phyloP scores from a whole-genome alignment of 106 monocot genomes.

The Platanthera zijinensis region DNA sequence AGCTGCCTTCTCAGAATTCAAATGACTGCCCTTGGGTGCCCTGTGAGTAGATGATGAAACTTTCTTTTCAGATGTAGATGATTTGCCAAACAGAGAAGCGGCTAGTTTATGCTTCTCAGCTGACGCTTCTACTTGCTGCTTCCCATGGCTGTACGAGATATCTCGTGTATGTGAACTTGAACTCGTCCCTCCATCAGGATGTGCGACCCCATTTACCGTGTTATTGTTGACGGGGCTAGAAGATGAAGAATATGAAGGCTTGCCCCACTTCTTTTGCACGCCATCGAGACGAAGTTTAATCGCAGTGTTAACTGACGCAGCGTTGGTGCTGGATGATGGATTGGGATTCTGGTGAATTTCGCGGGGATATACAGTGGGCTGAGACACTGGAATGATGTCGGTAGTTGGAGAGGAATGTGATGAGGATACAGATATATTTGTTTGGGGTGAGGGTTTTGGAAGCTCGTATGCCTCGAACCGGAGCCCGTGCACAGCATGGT shows the following conservation, averaged over 20 bases:
- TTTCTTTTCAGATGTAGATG: conserved; percentile 58
- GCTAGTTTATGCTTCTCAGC: conserved; percentile 91
- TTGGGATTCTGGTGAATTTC: conserved; percentile 26
- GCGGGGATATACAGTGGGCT: conserved; percentile 25
- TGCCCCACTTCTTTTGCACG: conserved; percentile 94
- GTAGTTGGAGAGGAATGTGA: conserved; percentile 19
- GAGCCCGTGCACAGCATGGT: conserved; percentile 48
- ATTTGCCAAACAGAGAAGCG: conserved; percentile 79
- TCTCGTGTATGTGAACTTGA: conserved; percentile 27
- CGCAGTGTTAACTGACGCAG: conserved; percentile 26
- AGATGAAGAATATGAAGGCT: conserved; percentile 62
- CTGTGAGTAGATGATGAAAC: conserved; percentile 24
- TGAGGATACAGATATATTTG: conserved; percentile 14
- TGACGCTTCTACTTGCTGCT: conserved; percentile 51
- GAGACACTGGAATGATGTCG: conserved; percentile 45
- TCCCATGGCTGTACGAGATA: conserved; percentile 34
- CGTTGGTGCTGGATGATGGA: conserved; percentile 20
- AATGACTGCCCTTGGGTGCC: conserved; percentile 24
- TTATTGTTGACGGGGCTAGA: conserved; percentile 25
- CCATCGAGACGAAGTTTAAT: conserved; percentile 74
- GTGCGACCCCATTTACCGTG: conserved; percentile 41
- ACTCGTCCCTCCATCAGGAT: conserved; percentile 18
- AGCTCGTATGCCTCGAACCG: conserved; percentile 94
- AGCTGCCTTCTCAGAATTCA: conserved; percentile 21
- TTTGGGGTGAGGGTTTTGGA: conserved; percentile 45